Evolutionary conservation across 805 yeast genomes (phyloP), one percentile per base, ranked within the genome.

Genomic region (Candida ulmi): DNA sequence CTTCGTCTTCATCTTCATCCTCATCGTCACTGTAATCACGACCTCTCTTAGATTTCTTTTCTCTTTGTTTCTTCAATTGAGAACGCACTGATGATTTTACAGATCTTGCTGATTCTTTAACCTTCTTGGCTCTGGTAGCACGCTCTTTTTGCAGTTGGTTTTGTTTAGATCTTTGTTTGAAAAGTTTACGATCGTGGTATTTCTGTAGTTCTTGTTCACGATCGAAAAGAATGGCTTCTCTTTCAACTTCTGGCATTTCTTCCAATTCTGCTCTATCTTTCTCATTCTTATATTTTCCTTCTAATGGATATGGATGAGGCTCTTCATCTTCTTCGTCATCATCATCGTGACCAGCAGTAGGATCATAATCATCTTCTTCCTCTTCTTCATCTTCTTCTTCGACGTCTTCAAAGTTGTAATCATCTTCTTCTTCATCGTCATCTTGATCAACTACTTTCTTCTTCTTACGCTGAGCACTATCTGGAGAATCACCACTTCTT

Each of bases 181-280:
- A 77, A 52, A 83, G 80, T 58, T 76, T 76, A 56, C 88, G 78
- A 64, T 93, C 98, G 43, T 85, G 80, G 63, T 71, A 90, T 49
- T 84, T 79, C 61, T 91, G 95, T 79, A 87, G 76, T 45, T 86
- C 95, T 63, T 88, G 96, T 8, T 87, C 77, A 62, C 99, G 86
- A 41, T 91, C 98, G 52, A 87, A 93, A 40, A 93, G 72, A 40
- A 88, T 77, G 51, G 84, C 81, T 67, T 93, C 99, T 55, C 98
- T 83, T 54, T 86, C 86, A 60, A 93, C 77, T 68, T 93, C 99
- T 40, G 91, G 95, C 80, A 93, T 73, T 1, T 69, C 58, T 35
- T 72, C 80, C 54, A 85, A 67, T 39, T 68, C 61, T 2, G 66
- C 78, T 44, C 86, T 74, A 62, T 93, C 99, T 8, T 67, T 71